These are phyloP conservation scores for Nakaseomyces delphensis DNA, from an alignment of 1,139 yeast species.

Conservation along the genomic window DNA sequence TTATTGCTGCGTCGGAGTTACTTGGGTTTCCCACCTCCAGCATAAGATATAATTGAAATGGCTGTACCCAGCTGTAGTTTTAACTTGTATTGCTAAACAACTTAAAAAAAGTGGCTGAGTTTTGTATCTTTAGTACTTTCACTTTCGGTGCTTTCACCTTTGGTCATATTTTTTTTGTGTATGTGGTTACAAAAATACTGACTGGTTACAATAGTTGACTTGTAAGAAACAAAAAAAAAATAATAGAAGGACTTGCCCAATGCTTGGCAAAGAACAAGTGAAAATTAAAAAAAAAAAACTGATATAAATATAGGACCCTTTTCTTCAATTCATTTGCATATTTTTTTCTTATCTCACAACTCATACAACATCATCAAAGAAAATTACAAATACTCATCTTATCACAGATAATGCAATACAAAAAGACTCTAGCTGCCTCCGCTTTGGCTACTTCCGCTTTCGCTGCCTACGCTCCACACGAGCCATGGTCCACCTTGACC, in stretches of 20 bases:
- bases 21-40: too few species aligned
- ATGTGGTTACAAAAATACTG: not conserved
- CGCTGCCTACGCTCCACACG: slow-evolving; percentile 38
- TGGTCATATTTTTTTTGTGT: not conserved
- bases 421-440: slow-evolving; percentile 29
- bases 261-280: not conserved
- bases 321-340: not conserved
- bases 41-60: too few species aligned
- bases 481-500: slow-evolving; percentile 34
- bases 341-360: not conserved
- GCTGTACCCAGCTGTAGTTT: too few species aligned
- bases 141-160: too few species aligned
- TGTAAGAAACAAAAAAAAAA: not conserved
- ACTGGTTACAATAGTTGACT: too few species aligned
- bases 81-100: too few species aligned
- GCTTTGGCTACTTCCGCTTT: slow-evolving; percentile 34
- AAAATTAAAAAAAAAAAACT: not conserved
- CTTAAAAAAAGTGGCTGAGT: not conserved
- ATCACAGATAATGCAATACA: slow-evolving; percentile 28
- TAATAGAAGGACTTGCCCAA: too few species aligned
- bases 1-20: too few species aligned
- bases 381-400: slow-evolving; percentile 17
- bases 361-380: not conserved
- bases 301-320: not conserved
- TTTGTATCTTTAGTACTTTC: not conserved